Evolutionary conservation across 495 filamentous ascomycete genomes (phyloP), one percentile per base, ranked within the genome.

Genomic region (Hypomontagnella monticulosa): DNA sequence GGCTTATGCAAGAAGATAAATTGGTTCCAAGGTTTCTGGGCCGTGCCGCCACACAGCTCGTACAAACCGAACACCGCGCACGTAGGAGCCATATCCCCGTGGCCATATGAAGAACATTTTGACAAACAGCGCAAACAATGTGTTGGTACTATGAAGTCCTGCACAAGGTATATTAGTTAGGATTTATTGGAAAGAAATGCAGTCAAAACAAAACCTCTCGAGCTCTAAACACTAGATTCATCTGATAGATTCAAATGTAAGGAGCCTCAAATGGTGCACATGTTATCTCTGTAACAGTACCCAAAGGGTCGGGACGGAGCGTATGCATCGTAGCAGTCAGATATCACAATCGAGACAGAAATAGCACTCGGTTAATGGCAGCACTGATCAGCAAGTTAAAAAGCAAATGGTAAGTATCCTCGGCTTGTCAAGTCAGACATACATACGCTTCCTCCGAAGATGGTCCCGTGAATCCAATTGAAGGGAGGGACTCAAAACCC

Each of bases 231-330:
- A 36, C 5, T 14, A 36, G 30, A 33, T 40, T 40, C 47, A 5
- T 48, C 41, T 54, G 38, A 38, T 37, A 16, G 40, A 33, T 54
- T 41, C 4, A 42, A 23, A 18, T 6, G 32, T 14, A 42, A 33
- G 34, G 30, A 37, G 41, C 5, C 32, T 47, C 8, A 38, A 19
- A 32, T 19, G 20, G 3, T 12, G n/a, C n/a, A n/a, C 15, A 19
- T 47, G 51, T 51, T 53, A 61, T 61, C 57, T 46, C 53, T 57
- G 63, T 61, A 67, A 67, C 63, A 67, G 57, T 53, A 61, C 63
- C 52, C 63, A 53, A 34, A 57, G 46, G 4, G 5, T 43, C 42
- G 63, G 57, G 46, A 47, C 52, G 40, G 34, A 18, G 42, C 51
- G 53, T 41, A 61, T 56, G 57, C 50, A 66, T 61, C 46, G 63